Evolutionary conservation across 805 yeast genomes (phyloP).

Genomic region (Barnettozyma californica): DNA sequence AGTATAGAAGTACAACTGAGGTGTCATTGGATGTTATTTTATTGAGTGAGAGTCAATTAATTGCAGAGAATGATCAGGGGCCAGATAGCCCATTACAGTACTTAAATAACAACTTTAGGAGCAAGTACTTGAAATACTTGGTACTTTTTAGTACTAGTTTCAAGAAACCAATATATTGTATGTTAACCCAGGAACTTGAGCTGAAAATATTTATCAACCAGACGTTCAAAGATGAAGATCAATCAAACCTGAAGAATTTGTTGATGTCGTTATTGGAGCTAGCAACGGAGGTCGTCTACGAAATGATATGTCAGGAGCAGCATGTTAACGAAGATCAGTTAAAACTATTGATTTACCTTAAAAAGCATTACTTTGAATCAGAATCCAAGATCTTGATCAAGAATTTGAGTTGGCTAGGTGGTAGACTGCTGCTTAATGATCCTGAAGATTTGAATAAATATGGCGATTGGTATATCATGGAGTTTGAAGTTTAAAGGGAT

Average conservation of each 20-base stretch:
- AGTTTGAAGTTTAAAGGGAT: slow-evolving; percentile 21
- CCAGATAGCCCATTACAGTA: slow-evolving; percentile 8
- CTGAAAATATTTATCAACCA: slow-evolving; percentile 22
- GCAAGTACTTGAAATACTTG: slow-evolving; percentile 17
- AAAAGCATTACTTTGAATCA: slow-evolving; percentile 18
- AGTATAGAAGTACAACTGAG: slow-evolving; percentile 22
- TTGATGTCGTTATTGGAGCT: slow-evolving; percentile 22
- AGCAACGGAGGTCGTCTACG: slow-evolving; percentile 18
- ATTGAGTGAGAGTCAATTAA: slow-evolving; percentile 28
- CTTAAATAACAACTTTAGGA: slow-evolving; percentile 19
- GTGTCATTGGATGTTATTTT: slow-evolving; percentile 28
- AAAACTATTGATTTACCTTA: slow-evolving; percentile 21
- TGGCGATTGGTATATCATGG: slow-evolving; percentile 26
- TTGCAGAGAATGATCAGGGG: slow-evolving; percentile 20
- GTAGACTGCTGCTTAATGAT: slow-evolving; percentile 19
- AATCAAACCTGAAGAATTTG: slow-evolving; percentile 20
- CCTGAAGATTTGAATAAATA: slow-evolving; percentile 17
- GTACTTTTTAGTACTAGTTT: slow-evolving; percentile 17
- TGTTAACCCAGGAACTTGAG: slow-evolving; percentile 9
- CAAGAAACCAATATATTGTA: slow-evolving; percentile 21
- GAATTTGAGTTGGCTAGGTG: slow-evolving; percentile 26
- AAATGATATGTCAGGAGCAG: slow-evolving; percentile 3
- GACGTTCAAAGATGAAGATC: slow-evolving; percentile 17
- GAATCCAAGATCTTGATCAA: slow-evolving; percentile 22
- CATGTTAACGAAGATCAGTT: slow-evolving; percentile 12